phyloP scores from a whole-genome alignment of 2,329 filamentous ascomycete genomes.

The Xylaria sp. region DNA sequence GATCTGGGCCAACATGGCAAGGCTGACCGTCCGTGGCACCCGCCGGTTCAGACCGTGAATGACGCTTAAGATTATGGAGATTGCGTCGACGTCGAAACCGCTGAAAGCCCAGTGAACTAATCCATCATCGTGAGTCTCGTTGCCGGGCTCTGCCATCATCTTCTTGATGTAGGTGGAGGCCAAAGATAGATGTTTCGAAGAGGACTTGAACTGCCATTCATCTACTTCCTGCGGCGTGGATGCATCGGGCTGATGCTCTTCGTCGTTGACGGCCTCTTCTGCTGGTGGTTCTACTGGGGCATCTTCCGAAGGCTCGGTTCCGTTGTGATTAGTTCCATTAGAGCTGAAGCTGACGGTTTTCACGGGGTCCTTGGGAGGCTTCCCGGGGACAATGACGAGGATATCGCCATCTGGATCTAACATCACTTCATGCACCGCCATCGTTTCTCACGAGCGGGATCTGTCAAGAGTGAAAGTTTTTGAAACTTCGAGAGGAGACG shows the following conservation, averaged over 20 bases:
- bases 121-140: constrained; percentile 25
- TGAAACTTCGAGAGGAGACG: not conserved
- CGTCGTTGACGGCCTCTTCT: not conserved
- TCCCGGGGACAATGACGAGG: constrained; percentile 25
- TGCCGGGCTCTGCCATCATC: constrained; percentile 29
- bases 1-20: constrained; percentile 25
- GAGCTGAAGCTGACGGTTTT: not conserved
- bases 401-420: constrained; percentile 33
- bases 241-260: not conserved
- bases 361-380: not conserved
- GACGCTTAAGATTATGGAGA: constrained; percentile 22
- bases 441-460: constrained; percentile 4
- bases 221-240: not conserved
- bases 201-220: constrained; percentile 30
- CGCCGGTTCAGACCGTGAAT: constrained; percentile 31
- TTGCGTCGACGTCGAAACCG: constrained; percentile 22
- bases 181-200: constrained; percentile 30
- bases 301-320: not conserved
- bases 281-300: not conserved
- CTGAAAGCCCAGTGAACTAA: constrained; percentile 20
- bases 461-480: not conserved
- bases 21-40: constrained; percentile 23
- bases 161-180: constrained; percentile 27
- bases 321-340: not conserved
- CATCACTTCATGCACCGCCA: constrained; percentile 21